These are phyloP conservation scores for Amaranthus cruentus DNA, from an alignment of 148 eudicot genomes.

Conservation along the genomic window DNA sequence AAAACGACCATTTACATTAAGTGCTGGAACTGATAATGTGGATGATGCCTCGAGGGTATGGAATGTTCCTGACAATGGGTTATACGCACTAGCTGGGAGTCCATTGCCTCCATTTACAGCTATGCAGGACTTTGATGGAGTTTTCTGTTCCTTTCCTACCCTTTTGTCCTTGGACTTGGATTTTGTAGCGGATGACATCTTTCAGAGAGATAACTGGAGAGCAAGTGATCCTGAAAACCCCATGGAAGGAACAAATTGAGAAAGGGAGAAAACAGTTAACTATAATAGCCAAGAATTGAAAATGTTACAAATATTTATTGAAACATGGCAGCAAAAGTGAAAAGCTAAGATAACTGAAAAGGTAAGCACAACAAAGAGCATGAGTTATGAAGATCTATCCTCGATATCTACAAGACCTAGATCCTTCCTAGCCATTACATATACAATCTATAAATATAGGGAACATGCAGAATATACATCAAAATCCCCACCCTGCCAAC, in stretches of 20 bases:
- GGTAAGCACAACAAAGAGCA: not conserved
- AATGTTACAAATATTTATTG: no score
- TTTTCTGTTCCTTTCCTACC: constrained; percentile 70
- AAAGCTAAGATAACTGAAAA: no score
- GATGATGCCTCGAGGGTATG: constrained; percentile 48
- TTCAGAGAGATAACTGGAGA: not conserved
- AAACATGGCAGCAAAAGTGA: no score
- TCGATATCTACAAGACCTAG: not conserved
- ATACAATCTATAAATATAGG: no score
- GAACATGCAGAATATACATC: no score
- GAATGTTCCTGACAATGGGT: constrained; percentile 81
- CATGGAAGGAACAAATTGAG: not conserved
- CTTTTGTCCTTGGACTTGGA: constrained; percentile 84
- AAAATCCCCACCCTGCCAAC: no score
- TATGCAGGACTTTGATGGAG: constrained; percentile 54
- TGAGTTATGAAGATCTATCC: not conserved
- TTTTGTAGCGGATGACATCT: constrained; percentile 76
- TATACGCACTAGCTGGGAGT: constrained; percentile 71
- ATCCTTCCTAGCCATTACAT: not conserved
- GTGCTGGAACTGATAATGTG: no score
- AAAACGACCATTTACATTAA: constrained; percentile 62
- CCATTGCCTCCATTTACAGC: constrained; percentile 42
- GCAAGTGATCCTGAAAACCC: constrained; percentile 9
- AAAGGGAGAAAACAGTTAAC: not conserved
- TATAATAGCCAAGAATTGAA: no score